Evolutionary conservation across 805 yeast species (phyloP).

Genomic region (Candida qinlingensis): DNA sequence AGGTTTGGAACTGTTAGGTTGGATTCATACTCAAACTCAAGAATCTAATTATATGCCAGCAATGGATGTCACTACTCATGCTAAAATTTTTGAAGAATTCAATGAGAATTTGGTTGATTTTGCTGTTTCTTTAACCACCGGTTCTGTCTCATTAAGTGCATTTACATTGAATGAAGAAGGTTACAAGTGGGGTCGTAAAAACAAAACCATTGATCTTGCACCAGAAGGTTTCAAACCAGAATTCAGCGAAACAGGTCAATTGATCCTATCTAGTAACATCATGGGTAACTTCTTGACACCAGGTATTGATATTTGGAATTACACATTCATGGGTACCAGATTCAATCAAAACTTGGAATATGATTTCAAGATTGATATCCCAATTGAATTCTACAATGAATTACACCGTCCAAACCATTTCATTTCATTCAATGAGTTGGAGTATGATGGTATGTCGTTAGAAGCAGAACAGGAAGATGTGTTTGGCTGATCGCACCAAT

Average conservation of each 20-base stretch:
- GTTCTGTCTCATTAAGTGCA: constrained; percentile 74
- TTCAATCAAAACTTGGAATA: constrained; percentile 63
- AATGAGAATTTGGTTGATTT: constrained; percentile 45
- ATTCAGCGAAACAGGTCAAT: constrained; percentile 59
- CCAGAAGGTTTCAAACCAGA: constrained; percentile 64
- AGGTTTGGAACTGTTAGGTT: constrained; percentile 78
- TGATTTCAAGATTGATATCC: constrained; percentile 68
- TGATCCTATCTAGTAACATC: constrained; percentile 67
- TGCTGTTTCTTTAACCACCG: constrained; percentile 71
- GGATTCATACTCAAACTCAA: constrained; percentile 86
- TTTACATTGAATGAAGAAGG: constrained; percentile 61
- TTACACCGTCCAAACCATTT: constrained; percentile 88
- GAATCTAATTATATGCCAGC: constrained; percentile 63
- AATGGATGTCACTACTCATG: constrained; percentile 60
- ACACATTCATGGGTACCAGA: constrained; percentile 78
- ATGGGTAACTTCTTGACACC: constrained; percentile 88
- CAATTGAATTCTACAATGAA: constrained; percentile 79
- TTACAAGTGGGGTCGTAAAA: constrained; percentile 67
- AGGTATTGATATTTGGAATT: constrained; percentile 82
- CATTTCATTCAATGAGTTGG: constrained; percentile 62
- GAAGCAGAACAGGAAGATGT: constrained; percentile 69
- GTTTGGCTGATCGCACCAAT: constrained; percentile 32
- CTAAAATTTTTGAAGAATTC: constrained; percentile 31
- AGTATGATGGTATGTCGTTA: constrained; percentile 38
- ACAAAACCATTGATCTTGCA: constrained; percentile 45